phyloP scores from a whole-genome alignment of 2,329 filamentous ascomycete genomes.

The Fusarium mexicanum region DNA sequence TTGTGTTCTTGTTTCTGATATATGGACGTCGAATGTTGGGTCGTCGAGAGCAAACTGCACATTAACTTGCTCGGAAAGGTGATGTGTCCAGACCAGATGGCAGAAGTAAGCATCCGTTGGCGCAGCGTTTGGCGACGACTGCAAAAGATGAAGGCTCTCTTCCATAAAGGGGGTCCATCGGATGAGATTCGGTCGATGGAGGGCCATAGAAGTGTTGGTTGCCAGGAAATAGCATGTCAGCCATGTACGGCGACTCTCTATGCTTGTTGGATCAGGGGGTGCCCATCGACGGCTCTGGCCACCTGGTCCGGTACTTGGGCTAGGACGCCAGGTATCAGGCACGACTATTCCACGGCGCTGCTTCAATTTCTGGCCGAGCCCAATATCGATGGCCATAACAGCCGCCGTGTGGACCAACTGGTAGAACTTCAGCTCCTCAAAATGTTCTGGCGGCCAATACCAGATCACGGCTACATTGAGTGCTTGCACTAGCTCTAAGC shows the following conservation, averaged over 20 bases:
- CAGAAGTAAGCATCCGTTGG: conserved; percentile 67
- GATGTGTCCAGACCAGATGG: conserved; percentile 68
- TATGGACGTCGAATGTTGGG: conserved; percentile 60
- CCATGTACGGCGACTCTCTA: conserved; percentile 68
- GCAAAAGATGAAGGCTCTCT: conserved; percentile 66
- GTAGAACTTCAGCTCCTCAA: conserved; percentile 90
- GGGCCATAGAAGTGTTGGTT: conserved; percentile 67
- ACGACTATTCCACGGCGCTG: conserved; percentile 33
- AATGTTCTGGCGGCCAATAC: conserved; percentile 85
- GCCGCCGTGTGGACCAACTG: conserved; percentile 84
- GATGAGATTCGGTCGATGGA: conserved; percentile 69
- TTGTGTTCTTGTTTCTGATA: conserved; percentile 71
- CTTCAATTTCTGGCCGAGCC: conserved; percentile 65
- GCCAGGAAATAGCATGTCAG: conserved; percentile 68
- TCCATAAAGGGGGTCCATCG: conserved; percentile 69
- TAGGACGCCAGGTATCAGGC: conserved; percentile 46
- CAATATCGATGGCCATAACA: conserved; percentile 85
- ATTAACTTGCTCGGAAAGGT: conserved; percentile 74
- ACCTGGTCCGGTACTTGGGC: conserved; percentile 24
- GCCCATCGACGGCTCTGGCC: conserved; percentile 46
- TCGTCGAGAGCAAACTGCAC: conserved; percentile 75
- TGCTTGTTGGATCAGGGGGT: conserved; percentile 61
- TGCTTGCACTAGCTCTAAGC: conserved; percentile 82
- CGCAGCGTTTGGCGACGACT: conserved; percentile 63
- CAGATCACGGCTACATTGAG: conserved; percentile 80